A percentile compares a stretch with the other conserved stretches of the same genome.
Conservation (phyloP, 2,329 filamentous ascomycete species). For the Pseudodiploospora longispora region DNA sequence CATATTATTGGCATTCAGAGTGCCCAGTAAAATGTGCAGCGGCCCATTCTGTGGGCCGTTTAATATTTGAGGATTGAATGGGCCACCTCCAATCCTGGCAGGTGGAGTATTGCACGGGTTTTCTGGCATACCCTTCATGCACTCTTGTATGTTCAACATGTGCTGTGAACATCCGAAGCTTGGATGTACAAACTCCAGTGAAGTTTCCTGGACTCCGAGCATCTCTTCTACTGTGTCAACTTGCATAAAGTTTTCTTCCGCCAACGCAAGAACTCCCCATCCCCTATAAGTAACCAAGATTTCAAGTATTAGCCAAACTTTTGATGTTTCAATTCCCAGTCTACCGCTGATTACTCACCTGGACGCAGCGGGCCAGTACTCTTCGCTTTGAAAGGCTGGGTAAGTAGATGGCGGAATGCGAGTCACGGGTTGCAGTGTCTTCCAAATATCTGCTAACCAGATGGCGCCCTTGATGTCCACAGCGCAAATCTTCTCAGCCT, state of each 20-base stretch:
- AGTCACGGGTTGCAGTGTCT: conserved; percentile 18
- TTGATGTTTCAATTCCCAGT: not conserved
- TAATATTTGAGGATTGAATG: conserved; percentile 4
- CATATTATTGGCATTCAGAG: not conserved
- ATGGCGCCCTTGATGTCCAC: conserved; percentile 41
- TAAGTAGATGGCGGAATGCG: conserved; percentile 13
- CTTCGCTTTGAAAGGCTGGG: conserved; percentile 19
- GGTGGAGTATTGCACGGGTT: conserved; percentile 19
- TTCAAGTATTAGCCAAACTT: not conserved
- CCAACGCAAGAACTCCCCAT: conserved; percentile 43
- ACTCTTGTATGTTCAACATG: conserved; percentile 19
- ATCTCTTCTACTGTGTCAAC: conserved; percentile 26
- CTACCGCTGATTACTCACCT: conserved; percentile 13
- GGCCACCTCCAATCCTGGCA: conserved; percentile 1
- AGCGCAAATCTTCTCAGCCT: conserved; percentile 42
- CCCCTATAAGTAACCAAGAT: conserved; percentile 20
- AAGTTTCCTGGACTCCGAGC: conserved; percentile 19
- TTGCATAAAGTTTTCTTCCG: conserved; percentile 33
- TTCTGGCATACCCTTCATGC: conserved; percentile 18
- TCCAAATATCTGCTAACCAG: conserved; percentile 49
- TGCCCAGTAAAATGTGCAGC: conserved; percentile 6
- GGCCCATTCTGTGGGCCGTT: conserved; percentile 6
- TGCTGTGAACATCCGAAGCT: conserved; percentile 10
- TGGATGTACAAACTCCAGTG: conserved; percentile 9
- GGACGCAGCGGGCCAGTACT: conserved; percentile 19